Percentiles rank a stretch among this genome's conserved stretches.
phyloP scores from a whole-genome alignment of 1,284 basidiomycete genomes.

The Meira miltonrushii region DNA sequence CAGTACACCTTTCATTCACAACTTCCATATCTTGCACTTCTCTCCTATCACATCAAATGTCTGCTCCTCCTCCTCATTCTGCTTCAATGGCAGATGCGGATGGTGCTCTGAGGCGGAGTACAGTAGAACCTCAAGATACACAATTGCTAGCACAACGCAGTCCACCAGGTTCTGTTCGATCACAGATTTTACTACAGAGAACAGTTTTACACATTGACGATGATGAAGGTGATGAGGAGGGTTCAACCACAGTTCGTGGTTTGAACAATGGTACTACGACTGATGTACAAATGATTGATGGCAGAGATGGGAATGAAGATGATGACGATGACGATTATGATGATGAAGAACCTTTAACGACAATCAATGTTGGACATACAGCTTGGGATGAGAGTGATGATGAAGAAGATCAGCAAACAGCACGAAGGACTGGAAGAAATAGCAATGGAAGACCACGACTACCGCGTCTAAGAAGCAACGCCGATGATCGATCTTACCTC shows the following conservation, averaged over 20 bases:
- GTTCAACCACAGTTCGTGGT: background rate
- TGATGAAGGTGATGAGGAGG: constrained; percentile 3
- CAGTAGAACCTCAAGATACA: background rate
- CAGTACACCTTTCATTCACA: no score
- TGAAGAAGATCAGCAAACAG: constrained; percentile 19
- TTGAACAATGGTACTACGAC: background rate
- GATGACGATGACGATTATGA: constrained; percentile 32
- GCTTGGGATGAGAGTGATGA: constrained; percentile 37
- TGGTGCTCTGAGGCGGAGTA: no score
- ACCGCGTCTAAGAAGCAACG: background rate
- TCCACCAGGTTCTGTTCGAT: constrained; percentile 5
- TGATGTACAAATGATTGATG: background rate
- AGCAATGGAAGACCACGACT: constrained; percentile 15
- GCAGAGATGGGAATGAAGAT: constrained; percentile 17
- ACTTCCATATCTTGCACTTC: no score
- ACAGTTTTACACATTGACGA: background rate
- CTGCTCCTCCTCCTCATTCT: no score
- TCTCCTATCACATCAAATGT: no score
- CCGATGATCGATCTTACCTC: background rate
- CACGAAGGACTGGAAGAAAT: constrained; percentile 19
- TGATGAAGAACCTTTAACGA: constrained; percentile 21
- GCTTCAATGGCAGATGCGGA: no score
- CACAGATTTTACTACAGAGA: constrained; percentile 3
- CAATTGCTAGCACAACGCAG: constrained; percentile 1
- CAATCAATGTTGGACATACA: constrained; percentile 22